These are phyloP conservation scores for Trametes cingulata DNA, from an alignment of 768 basidiomycete species.

Conservation along the genomic window DNA sequence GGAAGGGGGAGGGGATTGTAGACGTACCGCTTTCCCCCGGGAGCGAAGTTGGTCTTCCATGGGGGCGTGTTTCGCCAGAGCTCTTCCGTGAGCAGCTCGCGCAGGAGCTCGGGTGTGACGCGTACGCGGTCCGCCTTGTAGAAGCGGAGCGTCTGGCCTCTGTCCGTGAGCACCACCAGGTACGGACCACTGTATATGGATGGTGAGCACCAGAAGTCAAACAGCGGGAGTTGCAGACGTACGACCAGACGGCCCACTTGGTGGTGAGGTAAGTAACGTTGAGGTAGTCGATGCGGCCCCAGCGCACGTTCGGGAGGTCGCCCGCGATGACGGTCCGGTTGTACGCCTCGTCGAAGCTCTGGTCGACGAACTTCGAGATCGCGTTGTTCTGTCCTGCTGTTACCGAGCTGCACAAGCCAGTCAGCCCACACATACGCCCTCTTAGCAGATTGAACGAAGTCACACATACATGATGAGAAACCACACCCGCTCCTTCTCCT, in stretches of 20 bases:
- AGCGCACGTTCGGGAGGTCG: constrained; percentile 72
- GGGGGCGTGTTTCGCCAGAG: constrained; percentile 61
- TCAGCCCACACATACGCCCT: not conserved
- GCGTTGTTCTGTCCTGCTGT: constrained; percentile 61
- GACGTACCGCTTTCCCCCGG: constrained; percentile 72
- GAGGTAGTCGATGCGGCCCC: constrained; percentile 86
- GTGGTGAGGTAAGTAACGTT: constrained; percentile 83
- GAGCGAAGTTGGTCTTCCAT: constrained; percentile 70
- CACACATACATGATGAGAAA: constrained; percentile 71
- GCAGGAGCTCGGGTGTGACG: constrained; percentile 58
- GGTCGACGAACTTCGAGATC: constrained; percentile 68
- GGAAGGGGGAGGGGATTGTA: not conserved
- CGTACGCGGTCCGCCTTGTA: constrained; percentile 65
- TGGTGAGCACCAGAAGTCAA: not conserved
- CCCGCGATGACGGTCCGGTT: constrained; percentile 59
- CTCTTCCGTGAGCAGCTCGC: constrained; percentile 65
- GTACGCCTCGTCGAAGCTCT: constrained; percentile 73
- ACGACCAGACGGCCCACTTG: constrained; percentile 88
- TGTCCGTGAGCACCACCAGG: constrained; percentile 67
- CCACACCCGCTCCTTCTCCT: constrained; percentile 77
- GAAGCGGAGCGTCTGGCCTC: constrained; percentile 82
- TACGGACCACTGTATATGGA: constrained; percentile 63
- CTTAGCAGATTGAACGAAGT: not conserved
- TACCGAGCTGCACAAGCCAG: constrained; percentile 50
- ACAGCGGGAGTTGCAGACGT: constrained; percentile 30